Conservation (phyloP, 176 grass and related monocot species). For the Oryza coarctata region DNA sequence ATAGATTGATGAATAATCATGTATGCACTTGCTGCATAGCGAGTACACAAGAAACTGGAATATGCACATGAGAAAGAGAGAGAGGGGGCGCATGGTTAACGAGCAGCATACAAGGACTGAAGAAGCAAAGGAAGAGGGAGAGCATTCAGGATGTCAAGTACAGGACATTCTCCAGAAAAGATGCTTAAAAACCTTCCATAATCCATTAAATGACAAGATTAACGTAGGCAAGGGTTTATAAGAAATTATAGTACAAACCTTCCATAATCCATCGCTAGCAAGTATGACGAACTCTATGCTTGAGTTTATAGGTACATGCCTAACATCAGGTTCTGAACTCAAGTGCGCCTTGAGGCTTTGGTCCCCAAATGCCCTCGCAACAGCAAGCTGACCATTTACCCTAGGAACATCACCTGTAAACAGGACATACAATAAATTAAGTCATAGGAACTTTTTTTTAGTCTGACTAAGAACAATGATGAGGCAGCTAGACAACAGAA, state of each 20-base stretch:
- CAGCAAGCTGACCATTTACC: conserved; percentile 98
- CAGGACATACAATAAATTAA: conserved; percentile 12
- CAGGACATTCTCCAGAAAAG: neutral
- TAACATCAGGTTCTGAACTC: conserved; percentile 92
- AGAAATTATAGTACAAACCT: conserved; percentile 54
- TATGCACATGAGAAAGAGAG: neutral
- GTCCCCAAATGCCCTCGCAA: conserved; percentile 97
- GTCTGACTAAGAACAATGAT: neutral
- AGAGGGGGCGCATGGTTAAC: neutral
- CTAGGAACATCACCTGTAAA: conserved; percentile 89
- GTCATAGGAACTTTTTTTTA: neutral
- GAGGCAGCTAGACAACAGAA: conserved; percentile 21
- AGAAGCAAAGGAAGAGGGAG: neutral
- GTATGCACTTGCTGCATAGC: neutral
- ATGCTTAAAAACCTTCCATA: neutral
- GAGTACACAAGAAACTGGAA: neutral
- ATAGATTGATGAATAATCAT: neutral
- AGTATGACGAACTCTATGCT: conserved; percentile 90
- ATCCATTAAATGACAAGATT: neutral
- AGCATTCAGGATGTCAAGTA: neutral
- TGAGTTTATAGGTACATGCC: conserved; percentile 72
- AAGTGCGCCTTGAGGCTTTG: conserved; percentile 95
- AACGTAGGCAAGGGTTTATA: neutral
- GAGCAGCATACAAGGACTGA: neutral
- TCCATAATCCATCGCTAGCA: conserved; percentile 98